These are phyloP conservation scores for Salix udensis DNA, from an alignment of 345 rosid genomes.

Conservation along the genomic window DNA sequence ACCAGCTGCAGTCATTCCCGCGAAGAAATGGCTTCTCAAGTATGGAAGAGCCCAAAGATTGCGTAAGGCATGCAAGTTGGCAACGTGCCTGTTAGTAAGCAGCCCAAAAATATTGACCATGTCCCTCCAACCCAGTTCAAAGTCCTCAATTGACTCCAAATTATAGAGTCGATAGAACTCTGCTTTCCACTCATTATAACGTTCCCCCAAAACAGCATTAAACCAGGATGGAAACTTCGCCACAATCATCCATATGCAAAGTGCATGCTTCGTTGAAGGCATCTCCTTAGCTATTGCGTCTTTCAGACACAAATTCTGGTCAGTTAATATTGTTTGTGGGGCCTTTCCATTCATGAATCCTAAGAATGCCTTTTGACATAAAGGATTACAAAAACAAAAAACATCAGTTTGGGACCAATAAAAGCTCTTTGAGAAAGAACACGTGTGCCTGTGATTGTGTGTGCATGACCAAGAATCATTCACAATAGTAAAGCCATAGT, in stretches of 20 bases:
- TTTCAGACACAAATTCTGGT: slow-evolving; percentile 88
- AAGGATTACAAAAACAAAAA: slow-evolving; percentile 17
- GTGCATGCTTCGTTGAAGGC: slow-evolving; percentile 82
- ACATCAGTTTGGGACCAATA: slow-evolving; percentile 3
- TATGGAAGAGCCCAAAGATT: slow-evolving; percentile 82
- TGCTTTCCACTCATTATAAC: slow-evolving; percentile 89
- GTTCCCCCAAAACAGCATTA: slow-evolving; percentile 86
- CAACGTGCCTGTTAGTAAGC: slow-evolving; percentile 77
- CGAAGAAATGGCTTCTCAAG: slow-evolving; percentile 80
- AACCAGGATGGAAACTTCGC: slow-evolving; percentile 96
- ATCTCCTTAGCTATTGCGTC: slow-evolving; percentile 86
- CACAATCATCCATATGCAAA: slow-evolving; percentile 95
- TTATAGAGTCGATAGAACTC: slow-evolving; percentile 84
- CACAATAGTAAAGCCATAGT: not conserved
- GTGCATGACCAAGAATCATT: not conserved
- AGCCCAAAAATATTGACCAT: slow-evolving; percentile 82
- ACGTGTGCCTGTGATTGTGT: not conserved
- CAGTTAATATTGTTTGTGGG: slow-evolving; percentile 84
- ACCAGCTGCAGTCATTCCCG: slow-evolving; percentile 72
- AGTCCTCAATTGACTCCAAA: slow-evolving; percentile 74
- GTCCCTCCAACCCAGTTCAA: slow-evolving; percentile 88
- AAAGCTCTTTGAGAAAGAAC: not conserved
- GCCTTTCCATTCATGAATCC: slow-evolving; percentile 90
- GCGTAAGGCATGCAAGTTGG: slow-evolving; percentile 64
- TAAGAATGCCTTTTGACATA: slow-evolving; percentile 53